Base-by-base conservation (phyloP, 2,329 filamentous ascomycete genomes). In the Colletotrichum limetticola region DNA sequence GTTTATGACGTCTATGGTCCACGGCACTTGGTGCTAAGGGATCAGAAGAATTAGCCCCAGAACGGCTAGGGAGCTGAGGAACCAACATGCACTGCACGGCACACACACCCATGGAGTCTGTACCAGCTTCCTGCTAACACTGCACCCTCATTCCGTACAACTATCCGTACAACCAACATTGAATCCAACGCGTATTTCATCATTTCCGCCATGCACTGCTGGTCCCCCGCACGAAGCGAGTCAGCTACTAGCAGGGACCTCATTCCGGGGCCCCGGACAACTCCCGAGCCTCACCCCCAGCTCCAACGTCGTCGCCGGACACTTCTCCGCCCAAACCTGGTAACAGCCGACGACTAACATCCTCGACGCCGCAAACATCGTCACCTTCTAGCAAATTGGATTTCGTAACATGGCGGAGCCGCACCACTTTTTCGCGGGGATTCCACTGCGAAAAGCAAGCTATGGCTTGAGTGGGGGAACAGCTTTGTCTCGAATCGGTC, bases 231-330 rank as follows among this genome's bases (percentile, higher is more conserved):
- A 69, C 32, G 58, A 59, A n/a, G 42, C 69, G 65, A 64, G 69
- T 64, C 65, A 72, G 59, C 22, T 19, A 19, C 42, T 12, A 35
- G 42, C 65, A 64, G 28, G 58, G 46, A 19, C 56, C 42, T 11
- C 56, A 71, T 71, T 46, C 53, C 68, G 68, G 68, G 59, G 69
- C 64, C 68, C 57, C 65, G 69, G 69, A 55, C 69, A 59, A 68
- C 59, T 63, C 53, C 69, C 69, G 59, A 69, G 59, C 65, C 30
- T 24, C 30, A 26, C 46, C 19, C 16, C 42, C 32, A 42, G 16
- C 19, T 49, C 42, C 42, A 16, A 59, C n/a, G 24, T 22, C n/a
- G 8, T 28, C 58, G 61, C 64, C 52, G 49, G 57, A 22, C n/a
- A 42, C 66, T 63, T 68, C 59, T 59, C 65, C 59, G 69, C 65